These are phyloP conservation scores for Leishmania amazonensis DNA, from an alignment of 208 protist species.

Conservation along the genomic window DNA sequence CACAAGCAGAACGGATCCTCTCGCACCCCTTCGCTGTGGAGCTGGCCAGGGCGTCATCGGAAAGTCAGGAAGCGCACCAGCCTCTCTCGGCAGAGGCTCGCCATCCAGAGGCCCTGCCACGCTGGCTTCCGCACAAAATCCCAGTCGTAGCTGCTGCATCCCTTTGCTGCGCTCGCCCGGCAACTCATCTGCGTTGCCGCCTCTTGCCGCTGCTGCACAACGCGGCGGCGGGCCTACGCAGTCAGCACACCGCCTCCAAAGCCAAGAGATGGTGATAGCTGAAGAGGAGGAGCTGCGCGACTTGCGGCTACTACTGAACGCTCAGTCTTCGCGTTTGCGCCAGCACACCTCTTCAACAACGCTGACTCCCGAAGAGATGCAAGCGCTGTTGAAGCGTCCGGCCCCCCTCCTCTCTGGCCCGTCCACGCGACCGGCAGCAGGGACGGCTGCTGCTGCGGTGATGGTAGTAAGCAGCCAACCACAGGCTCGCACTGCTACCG, in stretches of 20 bases:
- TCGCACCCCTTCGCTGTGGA: not conserved
- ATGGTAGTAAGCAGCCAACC: not conserved
- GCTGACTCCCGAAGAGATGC: constrained; percentile 15
- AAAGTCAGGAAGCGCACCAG: not conserved
- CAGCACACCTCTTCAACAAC: constrained; percentile 1
- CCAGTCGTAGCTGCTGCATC: too few species aligned
- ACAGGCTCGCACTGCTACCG: not conserved
- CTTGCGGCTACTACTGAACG: constrained; percentile 54
- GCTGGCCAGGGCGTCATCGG: not conserved
- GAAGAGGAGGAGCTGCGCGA: constrained; percentile 50
- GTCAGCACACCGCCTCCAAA: not conserved
- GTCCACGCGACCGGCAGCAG: not conserved
- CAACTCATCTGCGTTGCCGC: not conserved
- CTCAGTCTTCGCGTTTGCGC: constrained; percentile 53
- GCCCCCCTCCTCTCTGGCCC: not conserved
- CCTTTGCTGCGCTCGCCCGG: not conserved
- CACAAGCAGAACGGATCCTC: not conserved
- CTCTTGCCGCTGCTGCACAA: not conserved
- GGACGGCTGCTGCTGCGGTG: not conserved
- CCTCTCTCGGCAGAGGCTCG: not conserved
- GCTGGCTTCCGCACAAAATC: not conserved
- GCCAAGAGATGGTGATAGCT: not conserved
- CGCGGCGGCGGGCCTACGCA: not conserved
- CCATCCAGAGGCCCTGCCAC: not conserved
- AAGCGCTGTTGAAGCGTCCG: not conserved